Conservation (phyloP, 176 grass and related monocot species). For the Oryza longistaminata region DNA sequence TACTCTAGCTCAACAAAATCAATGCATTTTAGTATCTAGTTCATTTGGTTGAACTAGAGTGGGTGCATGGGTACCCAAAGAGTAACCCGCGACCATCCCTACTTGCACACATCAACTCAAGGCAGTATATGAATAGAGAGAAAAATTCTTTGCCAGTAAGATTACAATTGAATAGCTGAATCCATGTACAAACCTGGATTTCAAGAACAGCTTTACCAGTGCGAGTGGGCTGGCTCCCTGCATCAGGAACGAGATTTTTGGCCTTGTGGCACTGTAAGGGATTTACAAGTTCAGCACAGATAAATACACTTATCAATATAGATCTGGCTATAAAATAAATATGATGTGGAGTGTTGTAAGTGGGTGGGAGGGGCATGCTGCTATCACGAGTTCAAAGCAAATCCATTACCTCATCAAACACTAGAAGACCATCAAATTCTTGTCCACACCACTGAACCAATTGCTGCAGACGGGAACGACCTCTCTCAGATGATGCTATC, state of each 20-base stretch:
- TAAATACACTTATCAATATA: slow-evolving; percentile 12
- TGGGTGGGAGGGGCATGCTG: too few relatives aligned
- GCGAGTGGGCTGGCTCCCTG: slow-evolving; percentile 87
- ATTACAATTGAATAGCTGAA: slow-evolving; percentile 26
- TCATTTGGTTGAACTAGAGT: too few relatives aligned
- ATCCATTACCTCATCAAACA: slow-evolving; percentile 90
- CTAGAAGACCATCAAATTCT: slow-evolving; percentile 87
- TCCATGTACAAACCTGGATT: slow-evolving; percentile 67
- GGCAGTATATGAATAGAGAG: background rate
- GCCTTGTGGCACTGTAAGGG: slow-evolving; percentile 94
- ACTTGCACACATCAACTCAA: background rate
- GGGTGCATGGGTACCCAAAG: background rate
- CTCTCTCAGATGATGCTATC: slow-evolving; percentile 96
- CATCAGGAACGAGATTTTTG: slow-evolving; percentile 97
- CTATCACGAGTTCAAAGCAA: slow-evolving; percentile 26
- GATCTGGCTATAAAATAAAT: slow-evolving; percentile 22
- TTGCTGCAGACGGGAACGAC: slow-evolving; percentile 94
- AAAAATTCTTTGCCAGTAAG: background rate
- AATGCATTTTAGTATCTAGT: too few relatives aligned
- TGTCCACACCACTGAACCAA: slow-evolving; percentile 93
- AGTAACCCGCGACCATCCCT: background rate
- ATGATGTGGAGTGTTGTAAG: too few relatives aligned
- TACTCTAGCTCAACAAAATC: too few relatives aligned
- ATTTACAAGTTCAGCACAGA: slow-evolving; percentile 28
- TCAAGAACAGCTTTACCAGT: slow-evolving; percentile 95